Evolutionary conservation across 2,329 filamentous ascomycete genomes (phyloP).

Genomic region (Lecanicillium sp.): DNA sequence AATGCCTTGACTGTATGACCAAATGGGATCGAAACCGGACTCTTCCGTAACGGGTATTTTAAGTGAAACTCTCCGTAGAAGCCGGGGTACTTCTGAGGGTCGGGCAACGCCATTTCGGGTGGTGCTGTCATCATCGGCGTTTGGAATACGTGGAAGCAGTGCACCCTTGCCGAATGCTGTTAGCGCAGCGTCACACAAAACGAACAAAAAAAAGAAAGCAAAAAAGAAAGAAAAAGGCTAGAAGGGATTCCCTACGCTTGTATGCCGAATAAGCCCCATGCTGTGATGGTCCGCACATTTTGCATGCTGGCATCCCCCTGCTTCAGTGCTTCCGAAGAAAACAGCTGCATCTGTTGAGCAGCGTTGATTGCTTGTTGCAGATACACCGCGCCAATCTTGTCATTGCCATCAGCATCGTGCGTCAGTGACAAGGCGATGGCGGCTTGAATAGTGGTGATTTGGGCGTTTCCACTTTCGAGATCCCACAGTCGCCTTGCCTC

Average conservation of each 20-base stretch:
- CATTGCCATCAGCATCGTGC: slow-evolving; percentile 18
- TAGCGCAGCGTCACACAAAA: not conserved
- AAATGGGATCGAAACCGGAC: not conserved
- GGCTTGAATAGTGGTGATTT: slow-evolving; percentile 22
- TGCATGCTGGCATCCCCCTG: not conserved
- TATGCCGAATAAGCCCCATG: not conserved
- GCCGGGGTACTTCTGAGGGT: not conserved
- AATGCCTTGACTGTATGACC: not conserved
- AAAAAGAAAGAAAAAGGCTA: no score
- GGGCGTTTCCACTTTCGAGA: not conserved
- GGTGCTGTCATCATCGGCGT: not conserved
- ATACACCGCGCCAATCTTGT: slow-evolving; percentile 21
- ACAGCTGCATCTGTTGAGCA: not conserved
- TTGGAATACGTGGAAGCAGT: not conserved
- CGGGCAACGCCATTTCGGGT: not conserved
- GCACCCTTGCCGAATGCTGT: not conserved
- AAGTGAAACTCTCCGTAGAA: not conserved
- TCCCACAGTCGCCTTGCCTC: slow-evolving; percentile 23
- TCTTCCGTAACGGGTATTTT: not conserved
- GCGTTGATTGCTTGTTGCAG: slow-evolving; percentile 14
- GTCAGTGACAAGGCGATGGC: slow-evolving; percentile 16
- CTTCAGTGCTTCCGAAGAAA: not conserved
- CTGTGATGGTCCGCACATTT: not conserved
- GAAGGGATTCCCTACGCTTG: not conserved
- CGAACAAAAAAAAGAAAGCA: not conserved